Evolutionary conservation across 495 filamentous ascomycete species (phyloP), one percentile per base, ranked within the genome.

Genomic region (Friedmanniomyces simplex): DNA sequence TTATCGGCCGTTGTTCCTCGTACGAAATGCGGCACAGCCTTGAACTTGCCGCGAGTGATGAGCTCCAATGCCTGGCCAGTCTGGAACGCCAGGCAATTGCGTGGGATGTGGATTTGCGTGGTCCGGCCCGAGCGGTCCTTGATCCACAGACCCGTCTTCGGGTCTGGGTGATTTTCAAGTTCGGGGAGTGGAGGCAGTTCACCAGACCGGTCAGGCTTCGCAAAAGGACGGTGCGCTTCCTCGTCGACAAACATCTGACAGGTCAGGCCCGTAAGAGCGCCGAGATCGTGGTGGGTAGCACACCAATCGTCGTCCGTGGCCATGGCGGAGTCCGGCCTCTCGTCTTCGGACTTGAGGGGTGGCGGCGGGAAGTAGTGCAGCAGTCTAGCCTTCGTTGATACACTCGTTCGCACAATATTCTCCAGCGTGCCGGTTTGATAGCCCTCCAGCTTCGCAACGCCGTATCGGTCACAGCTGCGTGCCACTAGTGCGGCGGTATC

Each of bases 171-270:
- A 5, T 69, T 57, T 0, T 78, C 59, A 0, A 96, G 79, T 69
- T 95, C 89, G 0, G 78, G 75, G 7, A 96, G 78, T 6, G 76
- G 73, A 18, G 63, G 55, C 3, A 60, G 30, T 2, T 32, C 39
- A n/a, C 55, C 42, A 32, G 32, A 37, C 30, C 16, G 14, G 43
- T 52, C 39, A 1, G 42, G 25, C 18, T 46, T 51, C 20, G 50
- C 32, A 18, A 45, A 41, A 72, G 71, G 61, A 70, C 69, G 37
- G 67, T 69, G 57, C 12, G 54, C 65, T 13, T 76, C 71, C 71
- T 97, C 91, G 68, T 97, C 89, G 61, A 96, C 77, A 68, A 95
- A 99, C 88, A 97, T 93, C 41, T 91, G 89, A 6, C 86, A 89
- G 0, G 94, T 99, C 30, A 99, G 77, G 18, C 93, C 93, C 0